Percentiles rank a stretch among this genome's conserved stretches.
Evolutionary conservation across 768 basidiomycete genomes (phyloP).

Genomic region (Russula olivacea): DNA sequence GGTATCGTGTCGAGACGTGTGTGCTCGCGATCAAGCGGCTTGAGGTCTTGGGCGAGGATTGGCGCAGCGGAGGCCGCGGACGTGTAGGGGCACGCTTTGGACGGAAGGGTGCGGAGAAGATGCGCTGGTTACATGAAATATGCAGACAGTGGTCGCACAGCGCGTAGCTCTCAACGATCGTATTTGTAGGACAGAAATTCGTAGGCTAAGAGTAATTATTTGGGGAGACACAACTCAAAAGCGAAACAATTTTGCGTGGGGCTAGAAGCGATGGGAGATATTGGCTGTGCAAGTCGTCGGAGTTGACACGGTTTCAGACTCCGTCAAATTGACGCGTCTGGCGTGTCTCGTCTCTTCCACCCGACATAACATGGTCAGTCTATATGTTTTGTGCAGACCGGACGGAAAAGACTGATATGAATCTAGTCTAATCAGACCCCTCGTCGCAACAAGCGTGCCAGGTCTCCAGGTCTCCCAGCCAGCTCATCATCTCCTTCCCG

Average conservation of each 20-base stretch:
- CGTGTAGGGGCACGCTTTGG: slow-evolving; percentile 25
- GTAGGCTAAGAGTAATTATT: background rate
- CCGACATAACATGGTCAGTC: slow-evolving; percentile 2
- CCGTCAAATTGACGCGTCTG: slow-evolving; percentile 23
- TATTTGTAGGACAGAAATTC: background rate
- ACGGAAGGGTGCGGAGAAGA: slow-evolving; percentile 37
- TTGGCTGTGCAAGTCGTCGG: slow-evolving; percentile 12
- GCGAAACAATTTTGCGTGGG: no score
- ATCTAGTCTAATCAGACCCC: slow-evolving; percentile 22
- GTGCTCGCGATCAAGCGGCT: slow-evolving; percentile 42
- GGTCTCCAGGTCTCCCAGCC: slow-evolving; percentile 24
- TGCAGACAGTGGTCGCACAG: slow-evolving; percentile 40
- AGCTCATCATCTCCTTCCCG: slow-evolving; percentile 41
- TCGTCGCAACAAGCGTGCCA: slow-evolving; percentile 25
- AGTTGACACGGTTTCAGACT: slow-evolving; percentile 27
- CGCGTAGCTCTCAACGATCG: background rate
- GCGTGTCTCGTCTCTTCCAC: background rate
- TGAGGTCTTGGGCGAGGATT: slow-evolving; percentile 32
- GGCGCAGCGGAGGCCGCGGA: background rate
- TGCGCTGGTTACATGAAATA: slow-evolving; percentile 52
- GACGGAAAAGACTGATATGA: background rate
- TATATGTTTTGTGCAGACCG: no score
- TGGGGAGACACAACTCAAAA: no score
- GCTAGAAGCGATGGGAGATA: no score
- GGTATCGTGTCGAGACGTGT: slow-evolving; percentile 50